Evolutionary conservation across 2,329 filamentous ascomycete species (phyloP), one percentile per base, ranked within the genome.

Genomic region (Nigrospora osmanthi): DNA sequence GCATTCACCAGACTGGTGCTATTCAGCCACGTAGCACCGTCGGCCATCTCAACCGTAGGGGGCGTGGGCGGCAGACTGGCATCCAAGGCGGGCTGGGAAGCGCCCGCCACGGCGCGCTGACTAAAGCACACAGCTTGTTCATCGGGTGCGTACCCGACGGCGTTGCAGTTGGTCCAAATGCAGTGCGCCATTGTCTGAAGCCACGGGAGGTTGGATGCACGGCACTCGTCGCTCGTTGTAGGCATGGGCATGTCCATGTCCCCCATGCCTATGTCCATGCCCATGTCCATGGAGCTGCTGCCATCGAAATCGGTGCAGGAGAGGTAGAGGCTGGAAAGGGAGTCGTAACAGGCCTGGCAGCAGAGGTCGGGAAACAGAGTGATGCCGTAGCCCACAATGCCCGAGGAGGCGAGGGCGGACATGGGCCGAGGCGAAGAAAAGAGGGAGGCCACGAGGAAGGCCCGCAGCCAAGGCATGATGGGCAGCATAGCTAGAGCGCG

Each of bases 341-440:
- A 43, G 33, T 58, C 53, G 44, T 53, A 49, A 38, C 59, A 62
- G 35, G 58, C 50, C 12, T 52, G 52, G 42, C 49, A 55, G 40
- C 59, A 62, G 4, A 52, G 44, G 6, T 56, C 54, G n/a, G 46
- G 41, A 44, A 55, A 62, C 47, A 59, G 44, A 15, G 51, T 47
- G n/a, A 58, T 57, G 1, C 58, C 59, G 38, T 52, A 58, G 28
- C 59, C 59, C 28, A 62, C 54, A 28, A 57, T 52, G 15, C 57
- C 58, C 5, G 19, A 23, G 4, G 19, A 23, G 4, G 19, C 19
- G 19, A 23, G 19, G 19, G 19, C 19, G 7, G 7, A 23, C 19
- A 23, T 23, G 19, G 19, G 4, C 19, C 7, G 4, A 7, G 19
- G 19, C 19, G 19, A 23, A 23, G 19, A 23, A 4, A 7, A 23